Conservation (phyloP, 2,329 filamentous ascomycete species). For the Talaromyces sp. region DNA sequence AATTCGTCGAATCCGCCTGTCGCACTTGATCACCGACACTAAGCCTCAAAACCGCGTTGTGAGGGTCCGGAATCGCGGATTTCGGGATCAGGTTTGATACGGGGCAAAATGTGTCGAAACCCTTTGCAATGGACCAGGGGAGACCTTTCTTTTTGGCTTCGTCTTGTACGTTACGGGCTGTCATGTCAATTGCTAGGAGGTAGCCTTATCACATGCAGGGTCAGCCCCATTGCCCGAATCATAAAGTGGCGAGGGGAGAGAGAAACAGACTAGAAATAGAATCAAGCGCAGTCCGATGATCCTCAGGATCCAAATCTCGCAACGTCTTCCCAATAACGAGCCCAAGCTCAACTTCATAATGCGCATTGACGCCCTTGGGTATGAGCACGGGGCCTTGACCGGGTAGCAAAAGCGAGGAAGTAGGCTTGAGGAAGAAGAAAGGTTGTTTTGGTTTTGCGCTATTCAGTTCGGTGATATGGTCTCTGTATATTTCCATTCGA, state of each 20-base stretch:
- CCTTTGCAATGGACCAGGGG: conserved; percentile 94
- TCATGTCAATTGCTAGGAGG: conserved; percentile 93
- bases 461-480: conserved; percentile 89
- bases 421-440: conserved; percentile 98
- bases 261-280: conserved; percentile 65
- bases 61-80: conserved; percentile 74
- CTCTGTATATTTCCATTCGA: conserved; percentile 47
- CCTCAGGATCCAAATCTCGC: conserved; percentile 67
- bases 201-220: conserved; percentile 56
- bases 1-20: conserved; percentile 81
- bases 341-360: conserved; percentile 93
- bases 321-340: conserved; percentile 79
- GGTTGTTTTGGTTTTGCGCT: conserved; percentile 85
- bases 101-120: conserved; percentile 95
- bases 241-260: not conserved
- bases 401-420: conserved; percentile 77
- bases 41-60: conserved; percentile 80
- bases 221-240: not conserved
- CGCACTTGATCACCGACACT: conserved; percentile 72
- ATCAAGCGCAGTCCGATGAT: conserved; percentile 70
- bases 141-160: conserved; percentile 96
- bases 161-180: conserved; percentile 88
- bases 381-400: conserved; percentile 72
- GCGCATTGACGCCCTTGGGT: conserved; percentile 76
- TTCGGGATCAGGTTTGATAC: conserved; percentile 78